These are phyloP conservation scores for Zalerion maritima DNA, from an alignment of 495 filamentous ascomycete species.

Conservation along the genomic window DNA sequence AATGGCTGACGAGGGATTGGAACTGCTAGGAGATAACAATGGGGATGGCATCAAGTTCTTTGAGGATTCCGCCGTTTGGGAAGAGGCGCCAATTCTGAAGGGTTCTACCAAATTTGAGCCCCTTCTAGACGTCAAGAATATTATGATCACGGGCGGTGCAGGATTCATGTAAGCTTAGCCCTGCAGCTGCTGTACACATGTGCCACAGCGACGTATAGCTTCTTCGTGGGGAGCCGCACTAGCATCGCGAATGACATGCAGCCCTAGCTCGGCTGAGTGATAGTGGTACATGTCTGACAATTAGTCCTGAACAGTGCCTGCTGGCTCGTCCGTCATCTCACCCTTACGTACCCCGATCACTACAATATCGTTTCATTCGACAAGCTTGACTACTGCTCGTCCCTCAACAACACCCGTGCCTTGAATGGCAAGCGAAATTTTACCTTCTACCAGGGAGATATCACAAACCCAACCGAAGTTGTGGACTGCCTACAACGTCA, in stretches of 20 bases:
- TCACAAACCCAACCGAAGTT: constrained; percentile 47
- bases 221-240: background rate
- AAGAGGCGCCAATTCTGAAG: constrained; percentile 46
- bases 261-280: no score
- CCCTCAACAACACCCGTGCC: constrained; percentile 50
- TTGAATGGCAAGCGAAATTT: constrained; percentile 52
- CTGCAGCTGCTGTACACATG: constrained; percentile 1
- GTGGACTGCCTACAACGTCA: constrained; percentile 42
- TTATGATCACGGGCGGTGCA: constrained; percentile 58
- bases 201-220: no score
- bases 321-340: constrained; percentile 59
- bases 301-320: constrained; percentile 46
- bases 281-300: no score
- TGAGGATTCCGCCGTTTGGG: constrained; percentile 43
- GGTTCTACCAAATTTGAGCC: constrained; percentile 51
- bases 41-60: constrained; percentile 22
- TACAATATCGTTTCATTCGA: constrained; percentile 67
- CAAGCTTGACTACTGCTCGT: constrained; percentile 61
- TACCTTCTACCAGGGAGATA: constrained; percentile 57
- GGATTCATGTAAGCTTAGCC: constrained; percentile 48
- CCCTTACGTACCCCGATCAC: constrained; percentile 45
- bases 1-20: no score
- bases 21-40: constrained; percentile 1
- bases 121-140: constrained; percentile 47
- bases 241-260: constrained; percentile 8